These are phyloP conservation scores for Septoria linicola DNA, from an alignment of 2,329 filamentous ascomycete species.

Conservation along the genomic window DNA sequence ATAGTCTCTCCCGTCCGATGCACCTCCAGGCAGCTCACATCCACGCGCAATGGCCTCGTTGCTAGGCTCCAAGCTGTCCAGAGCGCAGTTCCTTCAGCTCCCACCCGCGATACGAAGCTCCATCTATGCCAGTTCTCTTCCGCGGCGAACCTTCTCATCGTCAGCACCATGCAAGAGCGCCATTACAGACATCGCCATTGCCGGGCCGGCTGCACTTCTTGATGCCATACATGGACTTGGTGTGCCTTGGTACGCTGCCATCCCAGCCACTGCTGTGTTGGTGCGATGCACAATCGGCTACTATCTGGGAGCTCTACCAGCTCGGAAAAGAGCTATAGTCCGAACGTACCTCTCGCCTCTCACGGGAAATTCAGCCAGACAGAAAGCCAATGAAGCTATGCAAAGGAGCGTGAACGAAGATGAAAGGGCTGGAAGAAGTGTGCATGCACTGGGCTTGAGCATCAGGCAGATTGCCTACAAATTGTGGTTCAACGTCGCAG, in stretches of 20 bases:
- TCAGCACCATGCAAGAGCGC: constrained; percentile 20
- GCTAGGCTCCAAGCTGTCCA: constrained; percentile 2
- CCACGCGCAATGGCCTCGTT: constrained; percentile 18
- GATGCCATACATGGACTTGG: constrained; percentile 32
- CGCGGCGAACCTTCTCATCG: constrained; percentile 30
- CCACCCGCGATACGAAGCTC: constrained; percentile 26
- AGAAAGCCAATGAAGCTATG: background rate
- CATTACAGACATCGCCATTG: constrained; percentile 9
- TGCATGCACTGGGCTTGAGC: too few relatives aligned
- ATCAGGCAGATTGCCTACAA: background rate
- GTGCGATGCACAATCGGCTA: constrained; percentile 34
- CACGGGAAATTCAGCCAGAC: background rate
- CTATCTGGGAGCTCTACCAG: constrained; percentile 24
- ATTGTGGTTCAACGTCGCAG: background rate
- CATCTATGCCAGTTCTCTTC: constrained; percentile 18
- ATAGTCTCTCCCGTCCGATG: constrained; percentile 1
- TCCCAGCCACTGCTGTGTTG: constrained; percentile 34
- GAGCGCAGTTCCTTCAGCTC: constrained; percentile 22
- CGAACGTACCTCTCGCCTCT: constrained; percentile 27
- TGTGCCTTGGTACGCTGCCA: constrained; percentile 36
- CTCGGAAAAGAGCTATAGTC: constrained; percentile 23
- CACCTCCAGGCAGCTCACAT: background rate
- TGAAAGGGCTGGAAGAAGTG: background rate
- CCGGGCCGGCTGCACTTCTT: constrained; percentile 26
- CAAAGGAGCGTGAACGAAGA: background rate